Conservation (phyloP, 2,329 filamentous ascomycete species). For the Neurospora crassa region DNA sequence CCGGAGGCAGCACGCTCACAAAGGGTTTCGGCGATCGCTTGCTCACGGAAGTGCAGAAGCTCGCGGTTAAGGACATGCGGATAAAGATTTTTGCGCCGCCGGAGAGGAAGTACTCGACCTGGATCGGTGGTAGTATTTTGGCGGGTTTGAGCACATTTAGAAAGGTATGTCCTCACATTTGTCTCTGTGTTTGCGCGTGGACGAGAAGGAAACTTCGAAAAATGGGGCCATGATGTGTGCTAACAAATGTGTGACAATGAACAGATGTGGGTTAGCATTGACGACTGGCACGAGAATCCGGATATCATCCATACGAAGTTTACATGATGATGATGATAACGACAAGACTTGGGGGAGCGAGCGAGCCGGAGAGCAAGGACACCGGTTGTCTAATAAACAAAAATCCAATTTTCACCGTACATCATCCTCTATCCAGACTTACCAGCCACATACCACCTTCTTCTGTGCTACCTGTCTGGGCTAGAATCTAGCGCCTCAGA, state of each 20-base stretch:
- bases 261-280: conserved; percentile 99
- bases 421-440: neutral
- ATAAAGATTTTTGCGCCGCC: conserved; percentile 99
- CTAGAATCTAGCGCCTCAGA: too few species aligned
- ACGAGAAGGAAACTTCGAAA: neutral
- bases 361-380: neutral
- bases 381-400: neutral
- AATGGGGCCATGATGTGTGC: neutral
- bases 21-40: conserved; percentile 94
- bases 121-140: conserved; percentile 96
- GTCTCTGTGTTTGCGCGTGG: neutral
- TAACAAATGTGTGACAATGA: conserved; percentile 1
- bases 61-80: conserved; percentile 97
- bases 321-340: conserved; percentile 44
- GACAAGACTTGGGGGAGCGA: neutral
- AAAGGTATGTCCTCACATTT: conserved; percentile 55
- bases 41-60: conserved; percentile 79
- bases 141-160: conserved; percentile 95
- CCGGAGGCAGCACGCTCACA: conserved; percentile 89
- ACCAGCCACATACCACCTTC: neutral
- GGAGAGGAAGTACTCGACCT: conserved; percentile 96
- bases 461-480: neutral
- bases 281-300: conserved; percentile 99
- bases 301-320: conserved; percentile 99
- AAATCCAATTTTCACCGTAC: neutral